Evolutionary conservation across 768 basidiomycete genomes (phyloP), one percentile per base, ranked within the genome.

Genomic region (Boletus subcaerulescens): DNA sequence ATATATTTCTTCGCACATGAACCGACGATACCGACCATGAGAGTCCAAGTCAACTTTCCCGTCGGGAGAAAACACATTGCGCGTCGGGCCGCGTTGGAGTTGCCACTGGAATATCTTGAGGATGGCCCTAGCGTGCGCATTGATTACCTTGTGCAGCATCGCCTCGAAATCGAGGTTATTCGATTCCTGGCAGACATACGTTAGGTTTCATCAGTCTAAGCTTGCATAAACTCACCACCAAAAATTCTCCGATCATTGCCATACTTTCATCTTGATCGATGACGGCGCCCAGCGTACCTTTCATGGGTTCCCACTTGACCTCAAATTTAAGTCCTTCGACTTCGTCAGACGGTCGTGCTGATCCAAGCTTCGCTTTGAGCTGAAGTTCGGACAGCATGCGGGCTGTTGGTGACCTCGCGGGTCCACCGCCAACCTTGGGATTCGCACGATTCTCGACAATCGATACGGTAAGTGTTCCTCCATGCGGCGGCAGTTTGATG

Each of bases 291-390:
- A 89, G 73, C 14, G 89, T 86, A 22, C 80, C 79, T 55, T 80
- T 77, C 42, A 83, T 80, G 3, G 91, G 84, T 62, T 89, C 85
- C 93, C 93, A 97, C 49, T 75, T 76, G 13, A 89, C 84, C n/a
- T 79, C 73, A 48, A 94, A 85, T 31, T 73, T 77, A 43, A 88
- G 71, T 42, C 79, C 79, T 67, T 95, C 85, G 2, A 91, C 81
- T 56, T 88, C 81, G 63, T 95, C 93, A 1, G 89, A 91, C 5
- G 86, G 80, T 44, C 75, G 74, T 17, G 64, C 64, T 26, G 63
- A 65, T 2, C 80, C 80, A 5, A 89, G 73, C 60, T 89, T 90
- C 4, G 85, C 75, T 56, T 76, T 77, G 53, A 80, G 80, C 59
- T 89, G 87, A 51, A 91, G 70, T 52, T 83, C 80, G 1, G 84